A percentile compares a stretch with the other conserved stretches of the same genome.
phyloP scores from a whole-genome alignment of 2,329 filamentous ascomycete species.

The Ceratocystiopsis sp. region DNA sequence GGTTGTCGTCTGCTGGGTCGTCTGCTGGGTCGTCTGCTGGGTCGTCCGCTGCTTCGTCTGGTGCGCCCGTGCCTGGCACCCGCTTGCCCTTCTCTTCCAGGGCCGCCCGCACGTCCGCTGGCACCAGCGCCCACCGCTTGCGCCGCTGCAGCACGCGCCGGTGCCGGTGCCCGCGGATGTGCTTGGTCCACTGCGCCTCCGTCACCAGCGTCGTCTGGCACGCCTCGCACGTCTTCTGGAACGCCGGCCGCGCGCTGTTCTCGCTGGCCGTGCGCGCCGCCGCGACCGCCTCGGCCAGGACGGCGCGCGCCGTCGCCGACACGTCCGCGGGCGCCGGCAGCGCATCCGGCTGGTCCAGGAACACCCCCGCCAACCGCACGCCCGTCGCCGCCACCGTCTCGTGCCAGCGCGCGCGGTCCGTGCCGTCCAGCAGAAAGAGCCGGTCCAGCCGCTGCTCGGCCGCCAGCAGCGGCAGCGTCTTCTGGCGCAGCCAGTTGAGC shows the following conservation, averaged over 20 bases:
- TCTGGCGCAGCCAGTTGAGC: constrained; percentile 70
- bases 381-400: constrained; percentile 50
- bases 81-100: background rate
- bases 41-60: too few relatives aligned
- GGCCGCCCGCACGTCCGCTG: background rate
- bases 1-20: too few relatives aligned
- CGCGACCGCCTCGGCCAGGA: constrained; percentile 33
- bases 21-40: too few relatives aligned
- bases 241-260: constrained; percentile 26
- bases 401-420: constrained; percentile 45
- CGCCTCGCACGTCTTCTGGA: constrained; percentile 49
- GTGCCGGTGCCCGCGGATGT: constrained; percentile 27
- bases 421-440: constrained; percentile 71
- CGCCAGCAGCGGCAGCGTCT: constrained; percentile 53
- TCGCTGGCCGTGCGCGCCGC: constrained; percentile 17
- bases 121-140: constrained; percentile 15
- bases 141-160: constrained; percentile 12
- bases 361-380: constrained; percentile 39
- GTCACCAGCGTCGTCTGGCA: constrained; percentile 50
- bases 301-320: constrained; percentile 30
- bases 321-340: constrained; percentile 34
- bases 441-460: constrained; percentile 34
- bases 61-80: too few relatives aligned
- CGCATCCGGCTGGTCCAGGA: constrained; percentile 31
- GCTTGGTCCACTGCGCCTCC: constrained; percentile 31